Evolutionary conservation across 805 yeast species (phyloP).

Genomic region (Saturnispora galanensis): DNA sequence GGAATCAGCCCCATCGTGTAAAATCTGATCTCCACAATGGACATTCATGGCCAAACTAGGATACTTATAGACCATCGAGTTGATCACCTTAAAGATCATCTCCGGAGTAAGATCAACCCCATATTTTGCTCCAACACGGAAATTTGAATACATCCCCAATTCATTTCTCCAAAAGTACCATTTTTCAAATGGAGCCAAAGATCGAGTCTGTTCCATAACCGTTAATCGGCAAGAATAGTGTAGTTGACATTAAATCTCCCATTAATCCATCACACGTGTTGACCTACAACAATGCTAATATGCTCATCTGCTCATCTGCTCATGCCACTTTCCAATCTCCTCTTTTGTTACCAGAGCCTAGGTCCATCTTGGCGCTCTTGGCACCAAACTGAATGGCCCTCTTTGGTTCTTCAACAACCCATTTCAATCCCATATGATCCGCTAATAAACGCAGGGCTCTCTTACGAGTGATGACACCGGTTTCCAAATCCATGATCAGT

Average conservation of each 20-base stretch:
- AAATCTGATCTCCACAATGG: neutral
- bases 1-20: neutral
- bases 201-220: slow-evolving; percentile 5
- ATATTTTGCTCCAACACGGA: slow-evolving; percentile 10
- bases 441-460: slow-evolving; percentile 58
- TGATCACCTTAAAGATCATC: slow-evolving; percentile 6
- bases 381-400: slow-evolving; percentile 97
- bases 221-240: no score
- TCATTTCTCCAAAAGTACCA: slow-evolving; percentile 13
- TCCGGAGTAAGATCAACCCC: slow-evolving; percentile 2
- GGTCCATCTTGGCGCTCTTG: slow-evolving; percentile 85
- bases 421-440: slow-evolving; percentile 24
- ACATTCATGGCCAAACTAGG: slow-evolving; percentile 15
- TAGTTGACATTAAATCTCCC: no score
- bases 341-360: slow-evolving; percentile 62
- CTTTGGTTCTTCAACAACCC: slow-evolving; percentile 67
- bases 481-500: slow-evolving; percentile 27
- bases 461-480: slow-evolving; percentile 36
- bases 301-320: neutral
- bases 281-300: neutral
- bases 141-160: slow-evolving; percentile 11
- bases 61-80: slow-evolving; percentile 11
- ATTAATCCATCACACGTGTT: neutral
- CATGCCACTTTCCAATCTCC: slow-evolving; percentile 52
- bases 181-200: slow-evolving; percentile 10